Conservation (phyloP, 1,284 basidiomycete genomes). For the Naganishia liquefaciens region DNA sequence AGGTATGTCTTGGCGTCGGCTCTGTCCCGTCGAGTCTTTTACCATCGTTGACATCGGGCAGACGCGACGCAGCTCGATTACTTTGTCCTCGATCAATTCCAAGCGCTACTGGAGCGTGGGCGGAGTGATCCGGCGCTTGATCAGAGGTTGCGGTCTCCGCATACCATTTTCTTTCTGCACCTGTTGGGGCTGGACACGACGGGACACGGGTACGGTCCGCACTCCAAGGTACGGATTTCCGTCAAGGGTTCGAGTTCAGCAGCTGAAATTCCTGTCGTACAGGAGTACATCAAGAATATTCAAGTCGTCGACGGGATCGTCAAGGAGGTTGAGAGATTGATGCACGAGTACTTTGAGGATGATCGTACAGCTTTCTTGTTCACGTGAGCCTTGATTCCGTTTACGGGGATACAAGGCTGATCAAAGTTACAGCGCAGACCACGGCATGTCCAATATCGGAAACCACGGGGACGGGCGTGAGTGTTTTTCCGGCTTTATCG, state of each 20-base stretch:
- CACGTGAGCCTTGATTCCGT: slow-evolving; percentile 53
- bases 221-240: slow-evolving; percentile 61
- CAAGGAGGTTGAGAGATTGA: slow-evolving; percentile 64
- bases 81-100: slow-evolving; percentile 75
- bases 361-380: slow-evolving; percentile 76
- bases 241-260: neutral
- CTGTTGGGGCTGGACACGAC: slow-evolving; percentile 83
- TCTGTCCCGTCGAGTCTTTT: neutral
- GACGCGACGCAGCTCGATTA: slow-evolving; percentile 76
- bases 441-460: slow-evolving; percentile 85
- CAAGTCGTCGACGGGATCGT: slow-evolving; percentile 77
- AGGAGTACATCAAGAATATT: slow-evolving; percentile 87
- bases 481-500: slow-evolving; percentile 35
- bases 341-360: slow-evolving; percentile 68
- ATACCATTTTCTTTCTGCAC: slow-evolving; percentile 80
- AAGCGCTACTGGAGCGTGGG: slow-evolving; percentile 64
- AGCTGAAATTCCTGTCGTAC: slow-evolving; percentile 19
- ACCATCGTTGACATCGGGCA: slow-evolving; percentile 40
- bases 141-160: slow-evolving; percentile 59
- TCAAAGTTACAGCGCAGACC: slow-evolving; percentile 62
- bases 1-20: no score
- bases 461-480: slow-evolving; percentile 86
- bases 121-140: slow-evolving; percentile 60
- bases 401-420: neutral
- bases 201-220: slow-evolving; percentile 83